Evolutionary conservation across 257 asterid species (phyloP), one percentile per base, ranked within the genome.

Genomic region (Cynanchum wilfordii): DNA sequence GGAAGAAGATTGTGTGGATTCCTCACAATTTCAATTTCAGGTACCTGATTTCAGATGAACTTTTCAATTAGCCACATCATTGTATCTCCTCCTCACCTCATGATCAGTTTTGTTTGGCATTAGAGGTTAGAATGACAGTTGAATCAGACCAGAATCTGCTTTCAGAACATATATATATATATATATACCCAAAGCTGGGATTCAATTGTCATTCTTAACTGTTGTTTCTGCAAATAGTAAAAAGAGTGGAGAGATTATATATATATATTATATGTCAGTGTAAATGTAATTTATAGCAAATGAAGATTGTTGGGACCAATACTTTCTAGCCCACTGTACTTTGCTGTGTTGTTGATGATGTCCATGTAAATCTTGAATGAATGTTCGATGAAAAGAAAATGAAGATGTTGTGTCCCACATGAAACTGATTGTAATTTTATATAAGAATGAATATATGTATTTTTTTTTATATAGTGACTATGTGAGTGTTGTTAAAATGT

Each of bases 11-110:
- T 19, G 90, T 84, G 12, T 94, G 89, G 86, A 58, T 78, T 57
- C 92, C 96, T 30, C 96, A 89, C 79, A 79, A 83, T 72, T 94
- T 94, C 88, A 45, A 82, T 65, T 94, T 91, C 69, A 84, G 89
- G 0, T 88, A 86, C 83, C 73, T 83, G 45, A 81, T 94, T 60
- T 71, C 93, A 0, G 73, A 87, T 66, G 95, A 93, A 51, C 83
- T 93, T 57, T 71, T 84, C 38, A 73, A 71, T 47, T 80, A 76
- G 79, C 50, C 50, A 16, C 33, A 42, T 10, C 47, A 42, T 42
- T 42, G 47, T 10, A 42, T 38, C 44, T 38, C 44, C 44, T 38
- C 33, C 33, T 1, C 33, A 30, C 33, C 33, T 30, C 33, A 30
- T 30, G 44, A 65, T 71, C 65, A 58, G 59, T 36, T 45, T 45